Evolutionary conservation across 768 basidiomycete species (phyloP).

Genomic region (Leccinellum luteum): DNA sequence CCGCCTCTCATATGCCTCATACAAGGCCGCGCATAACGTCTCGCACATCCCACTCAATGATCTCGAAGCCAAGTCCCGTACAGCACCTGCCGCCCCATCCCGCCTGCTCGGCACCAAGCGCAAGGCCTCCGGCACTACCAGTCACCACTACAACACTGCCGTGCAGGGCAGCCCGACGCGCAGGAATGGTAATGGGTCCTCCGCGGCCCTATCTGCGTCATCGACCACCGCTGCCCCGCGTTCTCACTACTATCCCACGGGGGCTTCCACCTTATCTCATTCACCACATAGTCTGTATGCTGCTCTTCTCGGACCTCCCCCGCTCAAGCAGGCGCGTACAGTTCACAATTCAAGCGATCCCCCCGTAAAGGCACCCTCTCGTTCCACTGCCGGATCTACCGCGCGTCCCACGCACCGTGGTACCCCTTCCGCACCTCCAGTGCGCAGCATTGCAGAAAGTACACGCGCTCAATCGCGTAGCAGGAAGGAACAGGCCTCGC

Average conservation of each 20-base stretch:
- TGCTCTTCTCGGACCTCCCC: slow-evolving; percentile 75
- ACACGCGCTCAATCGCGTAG: slow-evolving; percentile 45
- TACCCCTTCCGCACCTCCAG: slow-evolving; percentile 9
- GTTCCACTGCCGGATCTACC: slow-evolving; percentile 34
- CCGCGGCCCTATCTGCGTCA: slow-evolving; percentile 26
- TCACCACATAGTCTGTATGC: slow-evolving; percentile 63
- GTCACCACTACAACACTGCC: slow-evolving; percentile 51
- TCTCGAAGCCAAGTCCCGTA: slow-evolving; percentile 59
- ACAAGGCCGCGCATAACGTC: slow-evolving; percentile 77
- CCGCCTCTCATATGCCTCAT: slow-evolving; percentile 79
- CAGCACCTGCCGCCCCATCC: slow-evolving; percentile 43
- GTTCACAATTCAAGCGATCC: slow-evolving; percentile 73
- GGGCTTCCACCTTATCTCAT: slow-evolving; percentile 35
- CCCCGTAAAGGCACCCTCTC: slow-evolving; percentile 51
- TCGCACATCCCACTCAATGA: slow-evolving; percentile 64
- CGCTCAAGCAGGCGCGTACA: slow-evolving; percentile 73
- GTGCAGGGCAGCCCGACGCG: slow-evolving; percentile 42
- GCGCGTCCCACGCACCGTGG: slow-evolving; percentile 20
- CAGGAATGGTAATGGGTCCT: slow-evolving; percentile 47
- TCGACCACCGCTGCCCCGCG: slow-evolving; percentile 36
- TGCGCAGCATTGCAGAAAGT: slow-evolving; percentile 45
- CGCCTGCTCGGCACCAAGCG: slow-evolving; percentile 61
- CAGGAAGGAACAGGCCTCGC: slow-evolving; percentile 39
- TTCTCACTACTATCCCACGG: slow-evolving; percentile 42
- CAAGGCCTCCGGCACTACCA: slow-evolving; percentile 41